Evolutionary conservation across 2,329 filamentous ascomycete species (phyloP), one percentile per base, ranked within the genome.

Genomic region (Atkinsonella hypoxylon): DNA sequence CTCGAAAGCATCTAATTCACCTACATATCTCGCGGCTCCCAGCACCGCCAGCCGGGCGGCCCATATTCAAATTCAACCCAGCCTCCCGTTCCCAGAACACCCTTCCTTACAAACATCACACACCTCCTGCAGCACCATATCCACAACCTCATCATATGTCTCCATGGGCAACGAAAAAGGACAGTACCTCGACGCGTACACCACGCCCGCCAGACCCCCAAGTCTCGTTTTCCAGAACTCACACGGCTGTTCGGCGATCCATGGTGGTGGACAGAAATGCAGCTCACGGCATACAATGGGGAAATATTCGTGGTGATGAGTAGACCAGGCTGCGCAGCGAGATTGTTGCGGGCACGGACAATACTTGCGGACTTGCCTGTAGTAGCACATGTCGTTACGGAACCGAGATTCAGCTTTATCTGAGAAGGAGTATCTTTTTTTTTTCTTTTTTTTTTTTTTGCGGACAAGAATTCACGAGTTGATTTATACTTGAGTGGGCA

Each of bases 261-360:
- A 18, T 13, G 39, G 47, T 18, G 9, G 38, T 6, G 20, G 17
- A 18, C n/a, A 34, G 1, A 48, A 39, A 17, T 48, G 47, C 18
- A 42, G 12, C 15, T 17, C 15, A 13, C 44, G 49, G 15, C 40
- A 39, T 17, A n/a, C 45, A 39, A 31, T 36, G 20, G 45, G 20
- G 6, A 51, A 11, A 11, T 46, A 47, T 10, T 26, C 31, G 31
- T 38, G 15, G 13, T 22, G 39, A 9, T 42, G 18, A 31, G 9
- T 5, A 5, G 48, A 18, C 34, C 49, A 42, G 22, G 31, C 13
- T 13, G 45, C 40, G 45, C 49, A 51, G 40, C 46, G 15, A 32
- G 12, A 13, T 38, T 40, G 31, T 3, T 51, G 11, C 34, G 32
- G 18, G 39, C 50, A 54, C 26, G 41, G 41, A 48, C 50, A 49